Base-by-base conservation (phyloP, 106 monocot genomes). In the Amphibolis antarctica region DNA sequence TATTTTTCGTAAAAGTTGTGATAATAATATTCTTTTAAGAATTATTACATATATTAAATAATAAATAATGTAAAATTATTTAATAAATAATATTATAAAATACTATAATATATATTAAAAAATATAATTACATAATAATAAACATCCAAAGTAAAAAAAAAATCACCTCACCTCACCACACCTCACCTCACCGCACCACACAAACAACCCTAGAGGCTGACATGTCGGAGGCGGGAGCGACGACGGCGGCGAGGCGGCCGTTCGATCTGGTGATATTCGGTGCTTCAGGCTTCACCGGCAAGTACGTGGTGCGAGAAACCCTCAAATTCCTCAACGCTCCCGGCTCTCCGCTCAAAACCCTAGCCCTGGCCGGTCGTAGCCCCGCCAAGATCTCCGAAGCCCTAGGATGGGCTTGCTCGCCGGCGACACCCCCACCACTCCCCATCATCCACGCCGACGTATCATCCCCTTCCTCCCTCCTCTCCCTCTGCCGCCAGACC, bases 201-300 rank as follows among this genome's bases (percentile, higher is more conserved):
- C n/a, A n/a, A n/a, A n/a, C n/a, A n/a, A n/a, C n/a, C n/a, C n/a
- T n/a, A n/a, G n/a, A n/a, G n/a, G n/a, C n/a, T n/a, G n/a, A n/a
- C n/a, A n/a, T n/a, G n/a, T n/a, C 9, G 46, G 14, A 10, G 46
- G 46, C 14, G 46, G 46, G 14, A 46, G 46, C 46, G 14, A 14
- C 46, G 46, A 46, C 46, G 46, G 46, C 9, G 46, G 14, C 12
- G 9, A 46, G 46, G 46, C 9, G 71, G 22, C 53, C 45, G n/a
- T 74, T 60, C 83, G 88, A 93, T 63, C 24, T 79, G 47, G 77
- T 93, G 24, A 88, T 93, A 75, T 69, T 88, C 44, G 88, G 93
- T 22, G 93, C 93, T 12, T 88, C 93, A 13, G 93, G 93, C 44
- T 93, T 93, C 81, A 93, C 93, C 0, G 88, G 93, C 10, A 88